phyloP scores from a whole-genome alignment of 2,329 filamentous ascomycete genomes.

The Stemphylium vesicarium region DNA sequence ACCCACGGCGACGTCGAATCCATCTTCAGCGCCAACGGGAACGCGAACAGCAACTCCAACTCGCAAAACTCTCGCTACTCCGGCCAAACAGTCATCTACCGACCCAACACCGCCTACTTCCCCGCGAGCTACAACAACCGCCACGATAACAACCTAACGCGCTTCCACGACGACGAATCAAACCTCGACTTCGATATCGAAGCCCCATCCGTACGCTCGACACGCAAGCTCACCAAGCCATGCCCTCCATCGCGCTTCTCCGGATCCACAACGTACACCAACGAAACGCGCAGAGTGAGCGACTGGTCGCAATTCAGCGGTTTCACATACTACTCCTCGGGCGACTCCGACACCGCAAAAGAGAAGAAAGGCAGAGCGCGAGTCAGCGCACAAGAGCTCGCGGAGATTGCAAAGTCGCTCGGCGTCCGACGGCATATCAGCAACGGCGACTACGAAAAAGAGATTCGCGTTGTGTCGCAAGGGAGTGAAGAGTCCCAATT shows the following conservation, averaged over 20 bases:
- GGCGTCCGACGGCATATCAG: not conserved
- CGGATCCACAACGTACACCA: constrained; percentile 4
- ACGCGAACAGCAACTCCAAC: not conserved
- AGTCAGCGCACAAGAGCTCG: not conserved
- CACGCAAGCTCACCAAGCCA: constrained; percentile 20
- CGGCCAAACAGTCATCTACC: constrained; percentile 21
- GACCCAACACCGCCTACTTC: constrained; percentile 15
- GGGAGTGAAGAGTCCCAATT: not conserved
- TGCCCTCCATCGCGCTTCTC: constrained; percentile 13
- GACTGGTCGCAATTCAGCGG: constrained; percentile 30
- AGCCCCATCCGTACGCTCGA: constrained; percentile 13
- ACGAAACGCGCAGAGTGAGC: constrained; percentile 24
- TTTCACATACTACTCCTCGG: constrained; percentile 22
- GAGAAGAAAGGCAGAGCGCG: not conserved
- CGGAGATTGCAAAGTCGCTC: not conserved
- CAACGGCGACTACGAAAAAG: not conserved
- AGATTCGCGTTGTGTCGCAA: not conserved
- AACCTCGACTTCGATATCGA: constrained; percentile 38
- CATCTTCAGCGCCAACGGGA: constrained; percentile 1
- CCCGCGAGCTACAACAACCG: constrained; percentile 1
- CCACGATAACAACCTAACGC: constrained; percentile 2
- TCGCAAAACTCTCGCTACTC: constrained; percentile 15
- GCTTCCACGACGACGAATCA: constrained; percentile 33
- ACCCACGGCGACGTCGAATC: constrained; percentile 6
- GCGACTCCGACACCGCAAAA: not conserved